These are phyloP conservation scores for Pseudogymnoascus sp. DNA, from an alignment of 2,329 filamentous ascomycete species.

Conservation along the genomic window DNA sequence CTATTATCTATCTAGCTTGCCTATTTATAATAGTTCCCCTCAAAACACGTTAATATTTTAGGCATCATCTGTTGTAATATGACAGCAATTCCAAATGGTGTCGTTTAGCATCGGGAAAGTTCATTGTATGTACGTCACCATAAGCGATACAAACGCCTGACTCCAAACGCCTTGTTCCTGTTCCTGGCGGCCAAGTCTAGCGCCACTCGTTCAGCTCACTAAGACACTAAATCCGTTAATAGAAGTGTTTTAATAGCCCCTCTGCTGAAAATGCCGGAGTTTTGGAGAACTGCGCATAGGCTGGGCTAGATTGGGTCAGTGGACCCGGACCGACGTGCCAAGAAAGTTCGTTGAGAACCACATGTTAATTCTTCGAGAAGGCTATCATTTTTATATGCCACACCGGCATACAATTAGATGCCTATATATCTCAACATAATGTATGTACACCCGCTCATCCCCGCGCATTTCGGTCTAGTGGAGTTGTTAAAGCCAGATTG, in stretches of 20 bases:
- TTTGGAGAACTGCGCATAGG: not conserved
- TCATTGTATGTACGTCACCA: too few relatives aligned
- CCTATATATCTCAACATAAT: not conserved
- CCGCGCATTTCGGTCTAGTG: not conserved
- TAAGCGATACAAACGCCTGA: too few relatives aligned
- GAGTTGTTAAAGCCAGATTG: not conserved
- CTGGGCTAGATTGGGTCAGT: not conserved
- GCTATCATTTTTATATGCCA: not conserved
- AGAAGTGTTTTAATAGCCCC: not conserved
- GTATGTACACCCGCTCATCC: not conserved
- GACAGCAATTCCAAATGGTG: not conserved
- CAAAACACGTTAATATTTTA: not conserved
- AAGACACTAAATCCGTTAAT: not conserved
- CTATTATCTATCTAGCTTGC: not conserved
- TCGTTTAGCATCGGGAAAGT: not conserved
- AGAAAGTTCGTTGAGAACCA: not conserved
- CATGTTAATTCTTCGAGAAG: not conserved
- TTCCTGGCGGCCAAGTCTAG: not conserved
- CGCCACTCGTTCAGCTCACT: not conserved
- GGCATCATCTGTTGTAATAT: not conserved
- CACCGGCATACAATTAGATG: not conserved
- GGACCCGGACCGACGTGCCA: not conserved
- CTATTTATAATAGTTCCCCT: not conserved
- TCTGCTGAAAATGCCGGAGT: not conserved
- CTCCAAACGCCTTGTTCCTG: not conserved